Conservation (phyloP, 352 stramenopile genomes). For the Globisporangium cystogenes region DNA sequence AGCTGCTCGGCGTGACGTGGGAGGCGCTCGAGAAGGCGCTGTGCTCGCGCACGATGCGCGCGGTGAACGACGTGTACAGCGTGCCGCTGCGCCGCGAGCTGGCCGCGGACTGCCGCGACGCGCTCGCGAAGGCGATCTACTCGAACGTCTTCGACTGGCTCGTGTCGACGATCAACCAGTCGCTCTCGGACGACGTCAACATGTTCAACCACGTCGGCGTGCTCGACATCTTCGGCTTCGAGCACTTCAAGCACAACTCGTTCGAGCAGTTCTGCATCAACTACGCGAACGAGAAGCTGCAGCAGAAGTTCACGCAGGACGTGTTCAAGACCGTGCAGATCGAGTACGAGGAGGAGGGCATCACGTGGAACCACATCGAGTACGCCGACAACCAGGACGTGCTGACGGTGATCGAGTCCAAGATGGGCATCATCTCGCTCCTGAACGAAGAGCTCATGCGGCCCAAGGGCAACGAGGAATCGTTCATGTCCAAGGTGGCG, state of each 20-base stretch:
- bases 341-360: conserved; percentile 95
- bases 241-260: conserved; percentile 96
- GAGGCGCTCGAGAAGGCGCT: conserved; percentile 91
- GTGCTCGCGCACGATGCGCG: conserved; percentile 86
- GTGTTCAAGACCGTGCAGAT: conserved; percentile 91
- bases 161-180: conserved; percentile 90
- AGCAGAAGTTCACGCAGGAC: conserved; percentile 87
- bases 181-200: conserved; percentile 65
- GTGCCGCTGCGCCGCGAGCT: conserved; percentile 54
- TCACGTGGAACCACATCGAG: conserved; percentile 89
- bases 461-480: conserved; percentile 81
- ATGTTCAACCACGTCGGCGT: conserved; percentile 91
- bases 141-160: conserved; percentile 91
- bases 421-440: conserved; percentile 87
- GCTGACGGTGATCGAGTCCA: conserved; percentile 80
- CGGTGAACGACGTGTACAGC: conserved; percentile 44
- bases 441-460: conserved; percentile 90
- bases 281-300: conserved; percentile 80
- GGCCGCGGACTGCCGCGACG: conserved; percentile 81
- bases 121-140: conserved; percentile 94
- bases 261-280: conserved; percentile 86
- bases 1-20: conserved; percentile 89
- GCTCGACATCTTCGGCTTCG: conserved; percentile 99
- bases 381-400: conserved; percentile 90
- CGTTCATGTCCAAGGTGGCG: conserved; percentile 80